Evolutionary conservation across 2,329 filamentous ascomycete species (phyloP), one percentile per base, ranked within the genome.

Genomic region (Dactylellina haptotyla): DNA sequence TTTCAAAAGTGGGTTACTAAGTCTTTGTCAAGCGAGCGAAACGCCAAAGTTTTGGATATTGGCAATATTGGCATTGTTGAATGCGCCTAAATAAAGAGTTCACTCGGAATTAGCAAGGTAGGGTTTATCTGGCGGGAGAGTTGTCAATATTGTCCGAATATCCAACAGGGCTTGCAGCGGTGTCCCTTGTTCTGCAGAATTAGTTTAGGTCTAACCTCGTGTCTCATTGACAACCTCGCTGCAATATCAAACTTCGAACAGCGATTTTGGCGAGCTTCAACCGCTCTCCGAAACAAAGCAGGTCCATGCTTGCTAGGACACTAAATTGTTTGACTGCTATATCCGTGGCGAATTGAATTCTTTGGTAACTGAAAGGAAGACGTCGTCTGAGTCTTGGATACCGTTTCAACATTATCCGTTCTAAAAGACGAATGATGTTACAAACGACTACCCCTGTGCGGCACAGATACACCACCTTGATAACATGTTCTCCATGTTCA

Each of bases 1-100:
- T 67, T 58, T 59, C 53, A 67, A 57, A 56, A 50, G 62, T 48
- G 41, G 53, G 62, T 67, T 53, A 43, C 53, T 64, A 61, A 50
- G 41, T 63, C 67, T 72, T 65, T 64, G 58, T 65, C 59, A 72
- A 72, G 53, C 67, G 59, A 72, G 53, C 53, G 26, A 59, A 64
- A 46, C 25, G 37, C 5, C 16, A 56, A 48, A 53, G 56, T 54
- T 61, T 54, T 41, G 48, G 9, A 57, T n/a, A n/a, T n/a, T n/a
- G n/a, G n/a, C n/a, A n/a, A n/a, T n/a, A n/a, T n/a, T n/a, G n/a
- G n/a, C n/a, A n/a, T n/a, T 45, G 63, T 67, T 67, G 63, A 45
- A 67, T 67, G 30, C 28, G 53, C 54, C 63, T 67, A 67, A 67
- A 67, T 67, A 53, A 67, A 67, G 63, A n/a, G n/a, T n/a, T n/a